Percentiles rank a stretch among this genome's conserved stretches.
Conservation (phyloP, 2,329 filamentous ascomycete species). For the Juglanconis sp. region DNA sequence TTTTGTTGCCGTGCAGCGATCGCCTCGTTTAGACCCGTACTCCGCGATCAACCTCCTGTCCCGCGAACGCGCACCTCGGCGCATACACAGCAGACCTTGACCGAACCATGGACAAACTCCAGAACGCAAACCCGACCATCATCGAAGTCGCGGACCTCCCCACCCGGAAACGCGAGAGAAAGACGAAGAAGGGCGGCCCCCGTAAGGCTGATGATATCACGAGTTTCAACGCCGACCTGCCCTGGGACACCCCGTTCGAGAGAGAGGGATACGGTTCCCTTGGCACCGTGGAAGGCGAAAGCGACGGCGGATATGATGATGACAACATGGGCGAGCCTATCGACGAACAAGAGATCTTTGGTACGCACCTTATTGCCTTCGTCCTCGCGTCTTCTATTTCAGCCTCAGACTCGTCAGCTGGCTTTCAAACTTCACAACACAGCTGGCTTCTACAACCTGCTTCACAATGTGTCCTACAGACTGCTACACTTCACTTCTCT, state of each 20-base stretch:
- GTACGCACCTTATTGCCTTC: slow-evolving; percentile 41
- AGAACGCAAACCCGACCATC: slow-evolving; percentile 92
- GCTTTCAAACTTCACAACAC: neutral
- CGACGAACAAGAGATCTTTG: slow-evolving; percentile 95
- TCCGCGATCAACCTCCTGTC: neutral
- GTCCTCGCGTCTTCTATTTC: neutral
- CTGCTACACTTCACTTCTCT: too few relatives aligned
- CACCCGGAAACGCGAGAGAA: slow-evolving; percentile 60
- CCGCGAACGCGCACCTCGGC: neutral
- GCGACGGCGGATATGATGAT: slow-evolving; percentile 28
- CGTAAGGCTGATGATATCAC: slow-evolving; percentile 47
- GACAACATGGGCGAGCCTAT: slow-evolving; percentile 76
- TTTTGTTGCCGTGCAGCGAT: slow-evolving; percentile 8
- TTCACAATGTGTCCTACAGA: neutral
- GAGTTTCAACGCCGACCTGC: slow-evolving; percentile 38
- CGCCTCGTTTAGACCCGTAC: slow-evolving; percentile 5
- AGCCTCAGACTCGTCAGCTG: neutral
- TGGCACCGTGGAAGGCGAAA: slow-evolving; percentile 32
- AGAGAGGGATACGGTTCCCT: neutral
- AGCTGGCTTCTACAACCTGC: neutral
- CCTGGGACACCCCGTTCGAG: slow-evolving; percentile 22
- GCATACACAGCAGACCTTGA: neutral
- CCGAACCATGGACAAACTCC: slow-evolving; percentile 38
- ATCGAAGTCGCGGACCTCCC: slow-evolving; percentile 85
- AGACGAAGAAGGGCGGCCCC: slow-evolving; percentile 37